Base-by-base conservation (phyloP, 2,329 filamentous ascomycete genomes). In the Ophiostoma populinum region DNA sequence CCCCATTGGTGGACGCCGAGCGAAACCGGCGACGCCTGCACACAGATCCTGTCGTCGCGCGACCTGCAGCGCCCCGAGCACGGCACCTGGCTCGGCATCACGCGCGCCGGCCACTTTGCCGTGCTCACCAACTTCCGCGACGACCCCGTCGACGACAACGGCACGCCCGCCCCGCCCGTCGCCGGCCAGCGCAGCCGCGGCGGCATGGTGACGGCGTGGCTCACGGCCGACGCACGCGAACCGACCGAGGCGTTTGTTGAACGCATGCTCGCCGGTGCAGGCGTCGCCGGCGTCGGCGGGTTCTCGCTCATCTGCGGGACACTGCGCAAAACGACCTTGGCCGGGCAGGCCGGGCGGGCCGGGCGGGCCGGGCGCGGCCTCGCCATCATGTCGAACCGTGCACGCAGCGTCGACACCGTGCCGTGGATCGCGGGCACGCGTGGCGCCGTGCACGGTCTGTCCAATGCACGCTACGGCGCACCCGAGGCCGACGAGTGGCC, bases 101-200 rank as follows among this genome's bases (percentile, higher is more conserved):
- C 65, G 31, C 62, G 63, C 43, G 54, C 59, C 3, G 74, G 74
- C 10, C 62, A 67, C 38, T 59, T 78, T 36, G 72, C 73, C 7
- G 64, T 76, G 10, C 59, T 79, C 39, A 79, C 74, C 37, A 79
- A 79, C 54, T 78, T 71, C 48, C 65, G 70, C 39, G 73, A 79
- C 54, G 58, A 56, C 17, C 53, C 59, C 36, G 46, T 57, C 16
- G 49, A 62, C 38, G 64, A 70, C 46, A n/a, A n/a, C n/a, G n/a
- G n/a, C n/a, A n/a, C n/a, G n/a, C 55, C 56, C 4, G 55, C 56
- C 12, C 64, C 69, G 42, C 65, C 67, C 3, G 54, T 75, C 21
- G 55, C 61, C 47, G 69, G 62, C 13, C 54, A 58, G 40, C 65
- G 62, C 46, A 75, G 70, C 49, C 63, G 74, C 36, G 74, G 74